Percentiles rank a stretch among this genome's conserved stretches.
Conservation (phyloP, 805 yeast genomes). For the Nematodospora valgi region DNA sequence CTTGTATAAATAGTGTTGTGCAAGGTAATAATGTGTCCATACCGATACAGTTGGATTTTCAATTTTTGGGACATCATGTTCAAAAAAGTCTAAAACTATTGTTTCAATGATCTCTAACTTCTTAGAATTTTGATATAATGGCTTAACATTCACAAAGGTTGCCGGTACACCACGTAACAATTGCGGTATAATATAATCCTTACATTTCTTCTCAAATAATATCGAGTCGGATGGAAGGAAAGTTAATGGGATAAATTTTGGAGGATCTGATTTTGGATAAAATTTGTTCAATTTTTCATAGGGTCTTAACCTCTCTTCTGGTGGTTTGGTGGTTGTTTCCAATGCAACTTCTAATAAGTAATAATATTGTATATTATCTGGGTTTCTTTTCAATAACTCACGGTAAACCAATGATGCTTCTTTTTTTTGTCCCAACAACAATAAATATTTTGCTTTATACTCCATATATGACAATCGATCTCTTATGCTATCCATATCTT, state of each 20-base stretch:
- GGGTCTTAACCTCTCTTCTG: conserved; percentile 49
- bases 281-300: conserved; percentile 63
- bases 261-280: conserved; percentile 84
- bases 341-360: conserved; percentile 62
- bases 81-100: conserved; percentile 50
- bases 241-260: conserved; percentile 71
- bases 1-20: conserved; percentile 68
- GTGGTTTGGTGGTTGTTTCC: conserved; percentile 43
- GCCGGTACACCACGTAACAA: conserved; percentile 86
- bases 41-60: conserved; percentile 43
- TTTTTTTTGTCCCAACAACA: conserved; percentile 50
- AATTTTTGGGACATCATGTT: conserved; percentile 21
- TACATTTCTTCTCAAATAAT: conserved; percentile 45
- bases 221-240: conserved; percentile 54
- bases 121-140: conserved; percentile 54
- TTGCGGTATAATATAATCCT: conserved; percentile 55
- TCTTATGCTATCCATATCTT: conserved; percentile 44
- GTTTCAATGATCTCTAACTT: conserved; percentile 46
- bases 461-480: conserved; percentile 66
- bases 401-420: conserved; percentile 73
- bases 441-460: conserved; percentile 59
- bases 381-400: conserved; percentile 74
- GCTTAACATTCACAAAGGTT: conserved; percentile 80
- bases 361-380: conserved; percentile 72
- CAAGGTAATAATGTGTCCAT: conserved; percentile 76